A percentile compares a stretch with the other conserved stretches of the same genome.
These are phyloP conservation scores for Candida ovalis DNA, from an alignment of 805 yeast genomes.

Conservation along the genomic window DNA sequence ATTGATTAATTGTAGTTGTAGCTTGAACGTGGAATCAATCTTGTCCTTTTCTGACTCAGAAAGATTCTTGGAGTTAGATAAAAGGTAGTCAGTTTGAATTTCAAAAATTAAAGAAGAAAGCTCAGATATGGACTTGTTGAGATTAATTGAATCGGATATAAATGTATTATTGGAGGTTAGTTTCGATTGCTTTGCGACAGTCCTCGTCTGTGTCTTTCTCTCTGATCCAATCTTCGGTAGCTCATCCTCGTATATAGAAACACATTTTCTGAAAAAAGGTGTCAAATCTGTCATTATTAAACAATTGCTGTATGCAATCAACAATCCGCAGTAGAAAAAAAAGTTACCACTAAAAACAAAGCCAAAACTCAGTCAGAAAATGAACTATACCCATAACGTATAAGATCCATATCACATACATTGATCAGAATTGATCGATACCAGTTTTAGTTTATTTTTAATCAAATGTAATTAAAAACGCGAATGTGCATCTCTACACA, in stretches of 20 bases:
- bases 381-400: too few species aligned
- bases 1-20: constrained; percentile 20
- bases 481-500: too few species aligned
- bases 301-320: neutral
- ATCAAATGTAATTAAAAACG: too few species aligned
- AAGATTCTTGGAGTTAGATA: constrained; percentile 24
- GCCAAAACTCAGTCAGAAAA: neutral
- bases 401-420: too few species aligned
- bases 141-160: constrained; percentile 35
- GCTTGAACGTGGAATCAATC: constrained; percentile 25
- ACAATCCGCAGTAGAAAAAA: neutral
- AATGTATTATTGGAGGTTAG: constrained; percentile 34
- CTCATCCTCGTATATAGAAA: constrained; percentile 34
- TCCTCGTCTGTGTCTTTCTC: neutral
- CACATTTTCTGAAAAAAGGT: constrained; percentile 45
- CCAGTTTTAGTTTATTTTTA: too few species aligned
- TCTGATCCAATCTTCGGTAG: constrained; percentile 4
- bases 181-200: constrained; percentile 3
- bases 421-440: too few species aligned
- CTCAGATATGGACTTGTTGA: constrained; percentile 32
- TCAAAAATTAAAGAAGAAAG: constrained; percentile 33
- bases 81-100: constrained; percentile 34
- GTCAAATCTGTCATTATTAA: constrained; percentile 43
- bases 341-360: neutral
- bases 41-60: constrained; percentile 25